These are phyloP conservation scores for Phytophthora cryptogea DNA, from an alignment of 352 stramenopile species.

Conservation along the genomic window DNA sequence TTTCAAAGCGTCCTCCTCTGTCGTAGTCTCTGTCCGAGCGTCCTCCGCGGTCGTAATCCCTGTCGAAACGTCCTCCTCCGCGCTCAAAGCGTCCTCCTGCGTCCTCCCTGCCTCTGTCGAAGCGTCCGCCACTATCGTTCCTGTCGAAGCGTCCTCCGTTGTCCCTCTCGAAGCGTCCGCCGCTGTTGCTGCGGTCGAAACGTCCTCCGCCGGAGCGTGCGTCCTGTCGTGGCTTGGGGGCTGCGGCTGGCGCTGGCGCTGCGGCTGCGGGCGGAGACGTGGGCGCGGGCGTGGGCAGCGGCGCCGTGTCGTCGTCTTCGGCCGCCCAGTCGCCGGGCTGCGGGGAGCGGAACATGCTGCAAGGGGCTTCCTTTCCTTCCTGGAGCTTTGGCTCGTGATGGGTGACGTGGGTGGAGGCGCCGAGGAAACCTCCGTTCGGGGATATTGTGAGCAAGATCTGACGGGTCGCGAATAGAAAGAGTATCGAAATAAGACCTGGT, in stretches of 20 bases:
- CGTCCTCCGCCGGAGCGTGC: conserved; percentile 8
- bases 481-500: not conserved
- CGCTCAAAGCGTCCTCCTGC: conserved; percentile 21
- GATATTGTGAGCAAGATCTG: not conserved
- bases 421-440: not conserved
- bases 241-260: not conserved
- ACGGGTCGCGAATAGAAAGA: not conserved
- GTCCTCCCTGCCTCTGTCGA: conserved; percentile 11
- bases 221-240: conserved; percentile 2
- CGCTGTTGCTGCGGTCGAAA: conserved; percentile 17
- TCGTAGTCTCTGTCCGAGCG: conserved; percentile 6
- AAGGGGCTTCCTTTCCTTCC: no score
- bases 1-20: conserved; percentile 20
- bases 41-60: conserved; percentile 9
- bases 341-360: conserved; percentile 70
- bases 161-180: conserved; percentile 25
- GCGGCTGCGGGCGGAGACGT: not conserved
- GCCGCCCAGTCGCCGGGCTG: conserved; percentile 75
- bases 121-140: conserved; percentile 8
- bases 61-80: no score
- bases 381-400: conserved; percentile 1
- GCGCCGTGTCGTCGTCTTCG: conserved; percentile 63
- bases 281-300: conserved; percentile 15
- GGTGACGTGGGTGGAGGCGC: conserved; percentile 9
- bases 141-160: not conserved